A percentile compares a stretch with the other conserved stretches of the same genome.
These are phyloP conservation scores for Mycena floridula DNA, from an alignment of 768 basidiomycete genomes.

Conservation along the genomic window DNA sequence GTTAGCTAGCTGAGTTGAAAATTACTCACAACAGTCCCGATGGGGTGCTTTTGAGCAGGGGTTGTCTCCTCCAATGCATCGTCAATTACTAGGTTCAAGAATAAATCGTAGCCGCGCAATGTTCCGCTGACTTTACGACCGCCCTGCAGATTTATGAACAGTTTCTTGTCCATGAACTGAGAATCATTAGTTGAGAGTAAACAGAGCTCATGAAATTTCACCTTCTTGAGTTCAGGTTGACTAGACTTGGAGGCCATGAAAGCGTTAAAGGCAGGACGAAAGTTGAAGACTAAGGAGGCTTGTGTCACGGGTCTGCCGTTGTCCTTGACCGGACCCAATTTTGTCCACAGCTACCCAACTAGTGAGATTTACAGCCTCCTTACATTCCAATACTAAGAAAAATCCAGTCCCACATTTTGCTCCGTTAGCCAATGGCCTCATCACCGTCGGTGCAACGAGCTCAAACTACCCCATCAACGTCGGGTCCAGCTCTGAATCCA, in stretches of 20 bases:
- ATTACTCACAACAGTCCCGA: slow-evolving; percentile 82
- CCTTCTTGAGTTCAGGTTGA: slow-evolving; percentile 98
- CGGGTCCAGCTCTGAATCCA: no score
- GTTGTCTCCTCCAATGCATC: slow-evolving; percentile 90
- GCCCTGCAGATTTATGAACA: slow-evolving; percentile 91
- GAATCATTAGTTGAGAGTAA: slow-evolving; percentile 5
- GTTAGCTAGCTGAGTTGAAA: neutral
- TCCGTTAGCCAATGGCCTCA: slow-evolving; percentile 40
- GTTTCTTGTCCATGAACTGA: slow-evolving; percentile 98
- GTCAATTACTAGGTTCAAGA: slow-evolving; percentile 96
- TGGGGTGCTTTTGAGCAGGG: slow-evolving; percentile 83
- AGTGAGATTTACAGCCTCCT: no score
- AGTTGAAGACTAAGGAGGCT: no score
- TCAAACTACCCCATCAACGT: slow-evolving; percentile 1
- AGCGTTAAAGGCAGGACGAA: no score
- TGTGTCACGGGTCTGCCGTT: no score
- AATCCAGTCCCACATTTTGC: no score
- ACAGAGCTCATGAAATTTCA: slow-evolving; percentile 22
- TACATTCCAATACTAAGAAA: no score
- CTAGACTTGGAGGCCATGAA: slow-evolving; percentile 96
- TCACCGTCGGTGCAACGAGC: slow-evolving; percentile 23
- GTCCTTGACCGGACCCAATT: no score
- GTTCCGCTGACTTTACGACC: slow-evolving; percentile 95
- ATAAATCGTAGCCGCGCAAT: slow-evolving; percentile 95
- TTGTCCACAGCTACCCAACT: no score